Base-by-base conservation (phyloP, 2,329 filamentous ascomycete species). In the Lasiodiplodia sp. region DNA sequence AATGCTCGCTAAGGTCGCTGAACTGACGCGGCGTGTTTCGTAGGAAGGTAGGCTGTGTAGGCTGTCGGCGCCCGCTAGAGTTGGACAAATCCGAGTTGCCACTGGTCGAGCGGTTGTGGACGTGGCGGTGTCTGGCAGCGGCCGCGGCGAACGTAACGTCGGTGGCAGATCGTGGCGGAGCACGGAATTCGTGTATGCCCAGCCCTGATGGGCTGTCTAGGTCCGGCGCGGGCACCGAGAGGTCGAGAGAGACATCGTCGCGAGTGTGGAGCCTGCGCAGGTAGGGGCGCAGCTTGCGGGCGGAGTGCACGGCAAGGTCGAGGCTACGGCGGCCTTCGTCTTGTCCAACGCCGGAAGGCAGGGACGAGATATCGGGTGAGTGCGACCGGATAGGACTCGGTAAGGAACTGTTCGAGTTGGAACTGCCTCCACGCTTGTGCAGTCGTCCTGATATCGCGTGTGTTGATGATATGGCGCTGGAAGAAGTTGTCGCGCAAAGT, bases 11-110 rank as follows among this genome's bases (percentile, higher is more conserved):
- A 25, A 86, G 84, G 49, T 86, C 85, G 4, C 85, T 87, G 76
- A 85, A 87, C 10, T 84, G 82, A 58, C 84, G 81, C 12, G 85
- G 86, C 3, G 83, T 83, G 72, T 87, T 86, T 65, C 86, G 84
- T 81, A 88, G 84, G 73, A 86, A 87, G 44, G 18, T 47, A 44
- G 84, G 82, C 37, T 83, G 83, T 31, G 82, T 83, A 2, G 85
- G 83, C 63, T 66, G 68, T 38, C 83, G 82, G 69, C 80, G 82
- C 70, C 82, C 80, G 70, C 81, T 83, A 4, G 85, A 84, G 53
- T 80, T 80, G 5, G 79, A 87, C 72, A 84, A 82, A 70, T 87
- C 84, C 38, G 87, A 87, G 7, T 82, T 83, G 70, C 83, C 85
- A 71, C 86, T 88, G 14, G 82, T 84, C 28, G 86, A 86, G 70